phyloP scores from a whole-genome alignment of 1,284 basidiomycete genomes.

The Trichosporon ovoides region DNA sequence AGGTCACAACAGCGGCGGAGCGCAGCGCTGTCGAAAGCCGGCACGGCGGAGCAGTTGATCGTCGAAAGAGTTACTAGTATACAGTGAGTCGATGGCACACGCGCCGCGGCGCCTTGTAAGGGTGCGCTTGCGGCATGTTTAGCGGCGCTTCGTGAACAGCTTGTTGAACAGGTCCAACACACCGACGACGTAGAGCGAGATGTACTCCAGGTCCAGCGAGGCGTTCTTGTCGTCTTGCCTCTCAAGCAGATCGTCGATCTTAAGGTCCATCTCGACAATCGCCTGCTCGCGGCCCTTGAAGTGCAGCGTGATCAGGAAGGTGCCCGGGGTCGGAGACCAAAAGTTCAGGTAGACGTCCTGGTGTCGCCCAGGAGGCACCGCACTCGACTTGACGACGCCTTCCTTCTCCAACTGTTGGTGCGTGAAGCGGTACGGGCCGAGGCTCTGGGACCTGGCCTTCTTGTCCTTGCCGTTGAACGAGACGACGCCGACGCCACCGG shows the following conservation, averaged over 20 bases:
- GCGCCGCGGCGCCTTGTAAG: neutral
- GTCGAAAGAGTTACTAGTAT: too few relatives aligned
- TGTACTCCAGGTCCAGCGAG: conserved; percentile 91
- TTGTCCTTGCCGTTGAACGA: conserved; percentile 96
- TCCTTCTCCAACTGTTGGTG: conserved; percentile 98
- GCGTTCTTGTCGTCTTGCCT: conserved; percentile 99
- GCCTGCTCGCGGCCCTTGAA: conserved; percentile 99
- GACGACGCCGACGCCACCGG: conserved; percentile 81
- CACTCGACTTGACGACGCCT: conserved; percentile 97
- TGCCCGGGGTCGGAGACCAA: conserved; percentile 92
- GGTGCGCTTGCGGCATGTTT: neutral
- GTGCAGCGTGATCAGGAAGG: conserved; percentile 96
- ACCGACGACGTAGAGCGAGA: conserved; percentile 93
- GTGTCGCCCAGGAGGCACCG: conserved; percentile 61
- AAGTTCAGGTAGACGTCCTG: conserved; percentile 93
- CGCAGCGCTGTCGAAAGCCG: too few relatives aligned
- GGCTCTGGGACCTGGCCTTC: conserved; percentile 77
- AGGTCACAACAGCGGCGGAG: too few relatives aligned
- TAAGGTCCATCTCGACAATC: conserved; percentile 98
- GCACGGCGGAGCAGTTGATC: too few relatives aligned
- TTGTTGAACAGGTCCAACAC: conserved; percentile 87
- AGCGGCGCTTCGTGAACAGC: conserved; percentile 50
- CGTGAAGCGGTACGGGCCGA: conserved; percentile 94
- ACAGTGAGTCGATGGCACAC: too few relatives aligned
- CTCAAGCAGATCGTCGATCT: conserved; percentile 96